Base-by-base conservation (phyloP, 768 basidiomycete genomes). In the Gautieria morchelliformis region DNA sequence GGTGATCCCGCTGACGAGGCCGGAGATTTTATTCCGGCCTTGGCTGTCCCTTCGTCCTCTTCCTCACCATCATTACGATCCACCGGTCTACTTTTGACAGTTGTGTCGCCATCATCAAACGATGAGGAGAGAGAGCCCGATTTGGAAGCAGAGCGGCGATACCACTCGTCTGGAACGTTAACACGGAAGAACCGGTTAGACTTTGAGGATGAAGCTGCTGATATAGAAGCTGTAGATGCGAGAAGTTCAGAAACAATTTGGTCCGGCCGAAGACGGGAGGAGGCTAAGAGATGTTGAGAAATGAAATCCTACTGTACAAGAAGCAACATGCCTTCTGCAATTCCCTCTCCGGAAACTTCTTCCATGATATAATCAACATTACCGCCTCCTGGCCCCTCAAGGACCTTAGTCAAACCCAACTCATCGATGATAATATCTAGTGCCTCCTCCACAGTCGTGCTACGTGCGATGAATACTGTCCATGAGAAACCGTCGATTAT, bases 131-230 rank as follows among this genome's bases (percentile, higher is more conserved):
- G 63, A 40, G 69, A 72, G 0, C 80, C 79, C 7, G 82, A 77
- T 60, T 78, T 85, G 55, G 55, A 47, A 9, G 45, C 33, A 19
- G 82, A 80, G 17, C 86, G 79, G 57, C 82, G 81, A 68, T 82
- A 91, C 89, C 85, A 91, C 64, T 85, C 84, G 53, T 86, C 86
- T 1, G 86, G 86, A 8, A 92, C 80, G 60, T 83, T 86, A 56
- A 90, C 78, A 27, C 77, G 75, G 64, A 86, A 52, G 8, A 62
- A 65, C 9, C 80, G 79, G 19, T 63, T 71, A 1, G 76, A 76
- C 30, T 66, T 62, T 4, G 70, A 63, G n/a, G 71, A 69, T 61
- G 76, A 74, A 1, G 74, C 72, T 78, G 10, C 73, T 61, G 51
- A 66, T 63, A 40, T 70, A 72, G 0, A 10, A 44, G 8, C 41